A percentile compares a stretch with the other conserved stretches of the same genome.
Conservation (phyloP, 495 filamentous ascomycete genomes). For the Trichoderma gamsii region DNA sequence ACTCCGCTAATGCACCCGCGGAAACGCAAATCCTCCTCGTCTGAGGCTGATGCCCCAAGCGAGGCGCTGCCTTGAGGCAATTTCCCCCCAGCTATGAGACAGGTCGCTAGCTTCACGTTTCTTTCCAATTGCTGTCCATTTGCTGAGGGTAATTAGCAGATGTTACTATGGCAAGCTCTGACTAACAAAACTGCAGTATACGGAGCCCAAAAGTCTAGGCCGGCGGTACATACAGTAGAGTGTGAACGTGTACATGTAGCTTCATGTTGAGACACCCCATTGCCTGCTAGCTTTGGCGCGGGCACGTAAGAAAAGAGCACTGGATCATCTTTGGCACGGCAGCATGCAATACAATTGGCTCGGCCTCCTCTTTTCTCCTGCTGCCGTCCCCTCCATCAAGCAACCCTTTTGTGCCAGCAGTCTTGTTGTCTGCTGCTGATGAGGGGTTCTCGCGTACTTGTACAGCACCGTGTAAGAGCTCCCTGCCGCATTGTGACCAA, state of each 20-base stretch:
- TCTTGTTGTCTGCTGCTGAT: not conserved
- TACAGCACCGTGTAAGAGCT: not conserved
- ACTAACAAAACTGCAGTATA: not conserved
- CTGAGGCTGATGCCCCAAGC: not conserved
- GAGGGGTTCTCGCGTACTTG: not conserved
- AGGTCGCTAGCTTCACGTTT: no score
- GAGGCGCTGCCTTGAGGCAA: not conserved
- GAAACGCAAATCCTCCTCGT: not conserved
- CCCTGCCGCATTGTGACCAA: not conserved
- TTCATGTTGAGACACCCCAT: not conserved
- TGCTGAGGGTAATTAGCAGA: not conserved
- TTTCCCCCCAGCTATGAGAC: not conserved
- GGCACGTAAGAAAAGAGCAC: not conserved
- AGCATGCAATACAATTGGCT: not conserved
- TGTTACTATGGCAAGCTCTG: not conserved
- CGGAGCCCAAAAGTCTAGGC: conserved; percentile 1
- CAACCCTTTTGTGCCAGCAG: not conserved
- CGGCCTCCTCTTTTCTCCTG: not conserved
- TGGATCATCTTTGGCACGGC: not conserved
- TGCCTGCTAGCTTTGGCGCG: not conserved
- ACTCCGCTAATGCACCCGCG: not conserved
- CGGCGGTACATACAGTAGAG: not conserved
- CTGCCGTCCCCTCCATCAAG: not conserved
- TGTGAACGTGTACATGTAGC: no score
- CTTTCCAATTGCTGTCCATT: no score